phyloP scores from a whole-genome alignment of 2,329 filamentous ascomycete genomes.

The Xylaria sp. region DNA sequence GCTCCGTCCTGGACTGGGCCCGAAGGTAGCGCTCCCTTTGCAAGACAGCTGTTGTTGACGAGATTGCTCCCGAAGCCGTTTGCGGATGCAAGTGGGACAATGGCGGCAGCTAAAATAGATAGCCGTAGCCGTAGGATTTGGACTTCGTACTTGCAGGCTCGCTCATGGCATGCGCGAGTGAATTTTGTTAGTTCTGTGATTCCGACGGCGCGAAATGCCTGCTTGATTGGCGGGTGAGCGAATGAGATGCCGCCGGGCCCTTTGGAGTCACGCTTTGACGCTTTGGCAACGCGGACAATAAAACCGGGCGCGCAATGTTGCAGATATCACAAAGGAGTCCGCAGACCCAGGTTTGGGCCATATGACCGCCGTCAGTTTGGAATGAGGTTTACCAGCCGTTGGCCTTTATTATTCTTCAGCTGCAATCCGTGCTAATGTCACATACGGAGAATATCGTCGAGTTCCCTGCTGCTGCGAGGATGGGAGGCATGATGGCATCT shows the following conservation, averaged over 20 bases:
- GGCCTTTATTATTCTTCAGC: too few relatives aligned
- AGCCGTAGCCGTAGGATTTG: too few relatives aligned
- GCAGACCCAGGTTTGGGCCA: background rate
- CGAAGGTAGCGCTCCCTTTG: background rate
- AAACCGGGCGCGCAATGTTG: background rate
- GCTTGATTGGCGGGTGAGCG: background rate
- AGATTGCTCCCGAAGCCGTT: background rate
- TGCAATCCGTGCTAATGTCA: too few relatives aligned
- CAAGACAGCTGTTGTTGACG: background rate
- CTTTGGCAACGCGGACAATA: background rate
- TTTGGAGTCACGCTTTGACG: background rate
- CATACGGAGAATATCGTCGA: too few relatives aligned
- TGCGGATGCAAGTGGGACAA: slow-evolving; percentile 1
- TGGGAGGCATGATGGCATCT: background rate
- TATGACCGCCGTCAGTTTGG: background rate
- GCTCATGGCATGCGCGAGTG: slow-evolving; percentile 1
- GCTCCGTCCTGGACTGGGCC: slow-evolving; percentile 15
- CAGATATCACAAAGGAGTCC: slow-evolving; percentile 6
- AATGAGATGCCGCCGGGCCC: background rate
- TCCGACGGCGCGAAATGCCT: background rate
- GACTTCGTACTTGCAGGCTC: too few relatives aligned
- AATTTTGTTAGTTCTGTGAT: background rate
- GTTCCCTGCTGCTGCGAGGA: background rate
- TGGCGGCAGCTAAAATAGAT: slow-evolving; percentile 1
- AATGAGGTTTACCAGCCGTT: background rate